Evolutionary conservation across 257 asterid genomes (phyloP), one percentile per base, ranked within the genome.

Genomic region (Ophiorrhiza pumila): DNA sequence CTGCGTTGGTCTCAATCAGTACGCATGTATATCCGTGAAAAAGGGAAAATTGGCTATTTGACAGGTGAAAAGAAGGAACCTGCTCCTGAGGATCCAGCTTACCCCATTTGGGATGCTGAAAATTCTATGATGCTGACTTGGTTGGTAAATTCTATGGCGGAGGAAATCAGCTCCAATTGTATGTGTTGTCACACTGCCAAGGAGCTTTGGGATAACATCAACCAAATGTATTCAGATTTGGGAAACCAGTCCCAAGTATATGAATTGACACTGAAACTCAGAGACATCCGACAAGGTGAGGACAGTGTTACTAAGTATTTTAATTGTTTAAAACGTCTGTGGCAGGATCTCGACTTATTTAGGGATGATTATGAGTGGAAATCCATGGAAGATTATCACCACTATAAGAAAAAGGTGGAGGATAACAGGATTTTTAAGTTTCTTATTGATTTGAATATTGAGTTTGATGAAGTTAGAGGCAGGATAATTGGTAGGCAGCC

Each of bases 131-230:
- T 23, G 2, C n/a, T 43, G 57, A 46, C 71, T 10, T 43, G 71
- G 57, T 27, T 50, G 10, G 49, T 69, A 22, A 69, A 69, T 49
- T 69, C 73, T 12, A 69, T 69, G 47, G n/a, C n/a, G n/a, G 62
- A 52, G 42, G 34, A 50, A 46, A 65, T 68, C 5, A 29, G 46
- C 61, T 46, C 27, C 31, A 68, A 68, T 42, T 47, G 25, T 47
- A 46, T 46, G 57, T 27, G 45, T 12, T 68, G 15, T 20, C 52
- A 46, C 20, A 46, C 56, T 12, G 56, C 56, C 23, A 50, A 50
- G 25, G 56, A 50, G 23, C 23, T 50, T 2, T 50, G 56, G 7
- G 56, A 50, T 23, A 50, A 17, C 18, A 17, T 50, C 18, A 50
- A 17, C 2, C 56, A 13, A 2, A 50, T 50, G 23, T 50, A 18